phyloP scores from a whole-genome alignment of 2,329 filamentous ascomycete genomes.

The Botryotinia globosa region DNA sequence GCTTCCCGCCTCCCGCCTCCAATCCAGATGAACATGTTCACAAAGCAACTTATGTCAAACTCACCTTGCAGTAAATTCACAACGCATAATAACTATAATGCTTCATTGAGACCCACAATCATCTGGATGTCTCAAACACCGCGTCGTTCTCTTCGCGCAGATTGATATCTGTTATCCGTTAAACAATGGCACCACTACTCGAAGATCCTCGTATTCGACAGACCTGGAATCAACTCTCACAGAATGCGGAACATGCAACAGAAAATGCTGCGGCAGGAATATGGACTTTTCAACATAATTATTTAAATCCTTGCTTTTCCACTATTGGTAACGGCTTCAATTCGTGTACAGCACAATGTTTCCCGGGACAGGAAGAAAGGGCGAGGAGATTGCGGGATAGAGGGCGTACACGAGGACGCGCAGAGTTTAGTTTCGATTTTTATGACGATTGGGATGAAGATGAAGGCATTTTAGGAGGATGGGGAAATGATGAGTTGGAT shows the following conservation, averaged over 20 bases:
- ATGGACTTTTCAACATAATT: conserved; percentile 83
- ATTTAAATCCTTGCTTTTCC: conserved; percentile 76
- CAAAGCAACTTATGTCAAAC: conserved; percentile 13
- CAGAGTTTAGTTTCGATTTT: conserved; percentile 91
- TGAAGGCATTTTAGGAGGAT: conserved; percentile 64
- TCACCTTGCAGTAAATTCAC: conserved; percentile 9
- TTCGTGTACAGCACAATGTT: conserved; percentile 68
- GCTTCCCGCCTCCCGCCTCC: conserved; percentile 8
- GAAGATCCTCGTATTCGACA: conserved; percentile 88
- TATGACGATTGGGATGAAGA: conserved; percentile 91
- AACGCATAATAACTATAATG: conserved; percentile 18
- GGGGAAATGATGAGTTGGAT: conserved; percentile 84
- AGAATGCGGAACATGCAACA: conserved; percentile 86
- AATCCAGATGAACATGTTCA: conserved; percentile 5
- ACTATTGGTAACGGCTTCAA: conserved; percentile 65
- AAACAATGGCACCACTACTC: conserved; percentile 46
- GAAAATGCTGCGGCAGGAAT: conserved; percentile 88
- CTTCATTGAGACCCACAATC: conserved; percentile 8
- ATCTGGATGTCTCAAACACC: conserved; percentile 11
- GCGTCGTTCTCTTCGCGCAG: background rate
- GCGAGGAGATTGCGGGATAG: conserved; percentile 66
- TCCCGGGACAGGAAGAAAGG: conserved; percentile 71
- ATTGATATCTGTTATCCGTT: background rate
- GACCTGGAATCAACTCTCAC: conserved; percentile 87
- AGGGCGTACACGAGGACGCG: conserved; percentile 55